Evolutionary conservation across 306 rosid genomes (phyloP).

Genomic region (Trifolium repens): DNA sequence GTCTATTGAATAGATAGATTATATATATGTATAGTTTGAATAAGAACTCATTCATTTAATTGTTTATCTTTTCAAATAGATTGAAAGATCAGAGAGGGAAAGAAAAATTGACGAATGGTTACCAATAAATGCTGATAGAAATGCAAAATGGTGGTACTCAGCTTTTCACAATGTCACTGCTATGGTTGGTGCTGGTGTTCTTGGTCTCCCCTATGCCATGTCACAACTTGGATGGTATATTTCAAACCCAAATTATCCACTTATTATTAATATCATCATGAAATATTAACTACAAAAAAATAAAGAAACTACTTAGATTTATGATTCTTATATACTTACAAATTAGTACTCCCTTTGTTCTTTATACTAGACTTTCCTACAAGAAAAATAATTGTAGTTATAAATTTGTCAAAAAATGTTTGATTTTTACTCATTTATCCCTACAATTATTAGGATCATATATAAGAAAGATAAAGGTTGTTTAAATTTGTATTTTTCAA

Average conservation of each 20-base stretch:
- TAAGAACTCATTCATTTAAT: not conserved
- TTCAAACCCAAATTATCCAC: not conserved
- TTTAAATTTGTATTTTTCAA: too few species aligned
- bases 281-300: not conserved
- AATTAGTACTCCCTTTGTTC: too few species aligned
- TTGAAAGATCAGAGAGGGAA: slow-evolving; percentile 41
- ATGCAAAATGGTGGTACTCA: slow-evolving; percentile 89
- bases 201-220: slow-evolving; percentile 78
- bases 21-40: too few species aligned
- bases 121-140: slow-evolving; percentile 71
- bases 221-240: slow-evolving; percentile 71
- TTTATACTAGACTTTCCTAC: too few species aligned
- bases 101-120: slow-evolving; percentile 75
- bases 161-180: slow-evolving; percentile 88
- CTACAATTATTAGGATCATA: too few species aligned
- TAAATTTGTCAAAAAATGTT: too few species aligned
- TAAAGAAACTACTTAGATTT: not conserved
- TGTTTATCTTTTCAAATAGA: slow-evolving; percentile 19
- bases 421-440: too few species aligned
- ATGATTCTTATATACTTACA: too few species aligned
- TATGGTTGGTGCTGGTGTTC: slow-evolving; percentile 91
- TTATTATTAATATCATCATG: not conserved
- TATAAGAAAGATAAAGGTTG: too few species aligned
- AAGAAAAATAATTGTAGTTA: too few species aligned
- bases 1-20: too few species aligned